Evolutionary conservation across 2,329 filamentous ascomycete genomes (phyloP).

Genomic region (Aspergillus awamori): DNA sequence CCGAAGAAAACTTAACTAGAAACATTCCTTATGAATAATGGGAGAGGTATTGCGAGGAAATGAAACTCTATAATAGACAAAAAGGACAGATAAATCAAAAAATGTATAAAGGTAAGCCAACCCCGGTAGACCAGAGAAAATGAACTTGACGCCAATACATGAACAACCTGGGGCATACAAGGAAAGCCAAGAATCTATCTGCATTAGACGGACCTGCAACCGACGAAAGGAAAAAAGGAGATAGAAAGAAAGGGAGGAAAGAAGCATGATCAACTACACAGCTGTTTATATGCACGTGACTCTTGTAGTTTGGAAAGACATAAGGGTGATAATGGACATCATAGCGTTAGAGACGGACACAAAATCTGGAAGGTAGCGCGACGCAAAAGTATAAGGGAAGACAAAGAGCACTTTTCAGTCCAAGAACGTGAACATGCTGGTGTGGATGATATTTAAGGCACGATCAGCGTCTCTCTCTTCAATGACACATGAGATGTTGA

Average conservation of each 20-base stretch:
- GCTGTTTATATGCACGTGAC: slow-evolving; percentile 7
- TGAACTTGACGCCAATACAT: too few relatives aligned
- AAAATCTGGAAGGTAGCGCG: slow-evolving; percentile 9
- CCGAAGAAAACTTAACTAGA: too few relatives aligned
- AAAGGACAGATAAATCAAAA: too few relatives aligned
- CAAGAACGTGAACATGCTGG: slow-evolving; percentile 93
- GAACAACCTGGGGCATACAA: too few relatives aligned
- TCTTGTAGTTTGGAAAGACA: neutral
- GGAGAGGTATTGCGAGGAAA: too few relatives aligned
- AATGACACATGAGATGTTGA: slow-evolving; percentile 98
- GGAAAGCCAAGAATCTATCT: too few relatives aligned
- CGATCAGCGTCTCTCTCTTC: slow-evolving; percentile 86
- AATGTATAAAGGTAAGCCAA: too few relatives aligned
- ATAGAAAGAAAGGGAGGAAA: neutral
- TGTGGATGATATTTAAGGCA: slow-evolving; percentile 94
- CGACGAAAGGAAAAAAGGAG: neutral
- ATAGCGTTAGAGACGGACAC: slow-evolving; percentile 17
- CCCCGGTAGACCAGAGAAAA: too few relatives aligned
- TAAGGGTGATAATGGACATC: slow-evolving; percentile 19
- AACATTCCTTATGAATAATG: too few relatives aligned
- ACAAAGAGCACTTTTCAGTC: slow-evolving; percentile 55
- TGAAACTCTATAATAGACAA: too few relatives aligned
- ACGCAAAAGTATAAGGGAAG: neutral
- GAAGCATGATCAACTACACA: neutral
- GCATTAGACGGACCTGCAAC: too few relatives aligned